Evolutionary conservation across 495 filamentous ascomycete species (phyloP).

Genomic region (Penicillium tannophilum): DNA sequence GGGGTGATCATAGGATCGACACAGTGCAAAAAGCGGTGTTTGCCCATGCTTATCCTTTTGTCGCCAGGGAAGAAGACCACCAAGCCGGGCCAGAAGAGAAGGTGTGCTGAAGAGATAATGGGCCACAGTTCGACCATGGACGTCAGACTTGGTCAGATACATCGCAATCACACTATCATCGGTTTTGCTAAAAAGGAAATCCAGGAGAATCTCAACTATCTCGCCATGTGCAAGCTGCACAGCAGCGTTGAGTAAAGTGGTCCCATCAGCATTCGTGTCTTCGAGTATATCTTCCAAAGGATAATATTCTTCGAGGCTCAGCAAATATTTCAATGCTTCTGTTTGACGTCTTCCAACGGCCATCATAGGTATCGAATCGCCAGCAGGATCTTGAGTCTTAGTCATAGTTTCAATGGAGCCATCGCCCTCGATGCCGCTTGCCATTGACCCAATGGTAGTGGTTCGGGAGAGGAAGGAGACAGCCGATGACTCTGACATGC

Average conservation of each 20-base stretch:
- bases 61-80: constrained; percentile 80
- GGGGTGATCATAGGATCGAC: constrained; percentile 91
- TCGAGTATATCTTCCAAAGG: constrained; percentile 67
- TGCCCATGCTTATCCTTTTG: constrained; percentile 94
- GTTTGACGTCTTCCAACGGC: constrained; percentile 76
- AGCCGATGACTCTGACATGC: constrained; percentile 82
- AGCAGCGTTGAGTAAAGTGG: constrained; percentile 90
- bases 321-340: constrained; percentile 72
- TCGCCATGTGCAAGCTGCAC: constrained; percentile 81
- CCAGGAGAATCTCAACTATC: constrained; percentile 73
- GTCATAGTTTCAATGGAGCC: constrained; percentile 79
- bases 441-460: constrained; percentile 71
- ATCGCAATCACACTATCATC: constrained; percentile 53
- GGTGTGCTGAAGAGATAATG: constrained; percentile 98
- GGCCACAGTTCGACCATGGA: constrained; percentile 81
- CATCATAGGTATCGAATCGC: constrained; percentile 96
- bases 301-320: constrained; percentile 75
- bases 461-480: constrained; percentile 76
- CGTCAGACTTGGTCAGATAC: constrained; percentile 78
- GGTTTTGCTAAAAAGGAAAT: constrained; percentile 59
- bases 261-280: constrained; percentile 85
- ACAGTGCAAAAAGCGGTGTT: constrained; percentile 92
- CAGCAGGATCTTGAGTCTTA: constrained; percentile 76
- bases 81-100: constrained; percentile 71
- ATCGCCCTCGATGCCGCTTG: constrained; percentile 78